Base-by-base conservation (phyloP, 345 rosid species). In the Lepidium africanum region DNA sequence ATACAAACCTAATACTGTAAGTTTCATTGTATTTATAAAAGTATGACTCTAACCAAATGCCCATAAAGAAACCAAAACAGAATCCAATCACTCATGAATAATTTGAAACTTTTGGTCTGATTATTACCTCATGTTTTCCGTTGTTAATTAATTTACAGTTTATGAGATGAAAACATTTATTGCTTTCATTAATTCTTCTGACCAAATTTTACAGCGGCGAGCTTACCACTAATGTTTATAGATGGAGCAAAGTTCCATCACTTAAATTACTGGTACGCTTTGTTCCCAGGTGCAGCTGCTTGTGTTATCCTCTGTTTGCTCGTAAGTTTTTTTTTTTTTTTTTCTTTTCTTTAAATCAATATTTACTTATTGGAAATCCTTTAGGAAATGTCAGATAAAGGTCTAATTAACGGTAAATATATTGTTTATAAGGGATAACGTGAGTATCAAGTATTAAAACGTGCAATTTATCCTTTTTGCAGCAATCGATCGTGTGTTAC, bases 261-360 rank as follows among this genome's bases (percentile, higher is more conserved):
- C 42, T 80, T 93, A 71, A 87, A 84, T 59, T 77, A 77, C 32
- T 87, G 96, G 97, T 90, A 82, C 40, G 88, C 92, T 15, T 65
- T 90, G 77, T 90, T 93, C 68, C 98, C 98, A 5, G 94, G 98
- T 35, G 94, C 96, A 13, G 57, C 96, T 6, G 97, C 90, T 17
- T 93, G 97, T 81, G 39, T 88, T 59, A 70, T 93, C 71, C 89
- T 93, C 17, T 85, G 87, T 73, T 69, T 90, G 46, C 68, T 93
- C 10, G 96, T 87, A 69, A 84, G 97, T 75, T 40, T 4, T 55
- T 42, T 42, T 40, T 6, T 25, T 30, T 8, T 1, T 11, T 62
- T 45, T n/a, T 62, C 23, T 21, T n/a, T n/a, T n/a, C n/a, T n/a
- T 19, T 32, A 5, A 0, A 1, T 42, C 21, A 5, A 11, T 37